Conservation (phyloP, 116 monocot species). For the Thalassia testudinum region DNA sequence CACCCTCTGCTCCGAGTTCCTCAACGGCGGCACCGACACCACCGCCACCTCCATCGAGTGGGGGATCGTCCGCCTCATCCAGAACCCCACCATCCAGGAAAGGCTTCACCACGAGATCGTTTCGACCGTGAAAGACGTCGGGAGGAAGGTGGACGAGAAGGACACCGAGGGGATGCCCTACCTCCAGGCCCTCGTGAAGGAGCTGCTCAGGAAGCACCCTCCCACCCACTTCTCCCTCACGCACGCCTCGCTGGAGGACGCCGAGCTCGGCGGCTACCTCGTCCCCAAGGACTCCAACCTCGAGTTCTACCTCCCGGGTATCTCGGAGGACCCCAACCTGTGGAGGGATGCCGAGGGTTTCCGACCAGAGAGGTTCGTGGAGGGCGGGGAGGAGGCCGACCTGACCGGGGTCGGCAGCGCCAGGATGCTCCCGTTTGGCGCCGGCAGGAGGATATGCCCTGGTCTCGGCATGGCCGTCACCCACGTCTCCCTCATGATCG, state of each 20-base stretch:
- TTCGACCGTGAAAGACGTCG: not conserved
- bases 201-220: constrained; percentile 41
- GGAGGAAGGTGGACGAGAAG: constrained; percentile 35
- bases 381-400: constrained; percentile 83
- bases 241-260: constrained; percentile 51
- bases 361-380: constrained; percentile 77
- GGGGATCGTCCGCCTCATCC: constrained; percentile 59
- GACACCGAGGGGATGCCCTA: constrained; percentile 58
- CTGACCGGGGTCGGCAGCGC: constrained; percentile 58
- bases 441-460: constrained; percentile 80
- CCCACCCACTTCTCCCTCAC: constrained; percentile 91
- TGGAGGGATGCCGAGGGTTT: constrained; percentile 66
- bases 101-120: constrained; percentile 29
- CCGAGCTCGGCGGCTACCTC: constrained; percentile 66
- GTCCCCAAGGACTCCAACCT: constrained; percentile 54
- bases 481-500: constrained; percentile 71
- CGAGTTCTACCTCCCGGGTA: constrained; percentile 88
- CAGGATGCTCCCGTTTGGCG: constrained; percentile 92
- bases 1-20: constrained; percentile 67
- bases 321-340: constrained; percentile 49
- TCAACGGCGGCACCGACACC: constrained; percentile 92
- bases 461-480: constrained; percentile 55
- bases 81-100: constrained; percentile 47
- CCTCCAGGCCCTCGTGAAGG: constrained; percentile 77
- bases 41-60: constrained; percentile 86